Evolutionary conservation across 306 rosid species (phyloP), one percentile per base, ranked within the genome.

Genomic region (Phaseolus lunatus): DNA sequence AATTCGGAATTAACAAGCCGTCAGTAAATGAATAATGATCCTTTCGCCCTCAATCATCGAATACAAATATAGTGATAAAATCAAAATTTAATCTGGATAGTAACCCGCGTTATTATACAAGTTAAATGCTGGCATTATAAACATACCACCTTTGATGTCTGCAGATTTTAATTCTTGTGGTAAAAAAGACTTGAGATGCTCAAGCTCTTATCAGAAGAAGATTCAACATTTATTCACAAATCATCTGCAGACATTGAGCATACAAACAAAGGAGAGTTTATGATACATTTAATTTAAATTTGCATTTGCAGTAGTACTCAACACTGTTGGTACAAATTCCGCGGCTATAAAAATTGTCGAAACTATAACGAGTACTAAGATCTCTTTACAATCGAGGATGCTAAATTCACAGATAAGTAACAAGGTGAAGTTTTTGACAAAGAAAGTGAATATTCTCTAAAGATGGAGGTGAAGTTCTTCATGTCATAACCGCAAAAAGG

Each of bases 401-500:
- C 59, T 57, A 79, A 75, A 50, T 75, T 81, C 68, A 73, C 56
- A 26, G 5, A 7, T 16, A 64, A 19, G n/a, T 64, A 9, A 9
- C 43, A 37, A 39, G 45, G 5, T 19, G 70, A 62, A 37, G 7
- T 8, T 37, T 66, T 53, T 27, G 15, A 72, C 27, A 41, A 48
- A 44, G 57, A 18, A 70, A 76, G 75, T 57, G 44, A 39, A 65
- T 69, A 52, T 74, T n/a, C 54, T 43, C 67, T 31, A 22, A 58
- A 69, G 35, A 23, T 57, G 64, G n/a, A 44, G 67, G 37, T 56
- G 2, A 64, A 71, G 43, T 65, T 47, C 58, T 54, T 15, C 18
- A 79, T 66, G 75, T 75, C 53, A 57, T 61, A 50, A 29, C 45
- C 47, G 72, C 52, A 62, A 61, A 68, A 73, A 65, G 77, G 79